phyloP scores from a whole-genome alignment of 1,284 basidiomycete genomes.

The Volvariella surrecta region DNA sequence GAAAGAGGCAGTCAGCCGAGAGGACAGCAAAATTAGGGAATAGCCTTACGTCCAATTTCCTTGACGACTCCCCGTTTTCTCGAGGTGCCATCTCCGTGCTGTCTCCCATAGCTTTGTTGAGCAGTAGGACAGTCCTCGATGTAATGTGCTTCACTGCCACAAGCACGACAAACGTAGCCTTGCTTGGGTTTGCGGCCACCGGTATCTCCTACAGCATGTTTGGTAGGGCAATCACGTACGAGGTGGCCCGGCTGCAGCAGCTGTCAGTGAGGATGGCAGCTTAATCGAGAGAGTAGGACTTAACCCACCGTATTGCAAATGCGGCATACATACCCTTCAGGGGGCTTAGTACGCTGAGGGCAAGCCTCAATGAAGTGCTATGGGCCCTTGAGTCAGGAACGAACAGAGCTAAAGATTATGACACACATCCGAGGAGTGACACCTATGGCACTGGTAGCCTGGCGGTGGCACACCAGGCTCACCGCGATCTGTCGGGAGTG shows the following conservation, averaged over 20 bases:
- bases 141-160: slow-evolving; percentile 76
- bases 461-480: slow-evolving; percentile 52
- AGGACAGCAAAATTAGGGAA: slow-evolving; percentile 9
- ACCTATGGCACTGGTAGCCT: slow-evolving; percentile 72
- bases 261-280: slow-evolving; percentile 1
- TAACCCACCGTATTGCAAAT: slow-evolving; percentile 55
- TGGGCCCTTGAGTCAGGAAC: slow-evolving; percentile 3
- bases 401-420: slow-evolving; percentile 5
- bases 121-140: slow-evolving; percentile 81
- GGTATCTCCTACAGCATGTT: slow-evolving; percentile 65
- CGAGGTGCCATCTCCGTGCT: slow-evolving; percentile 21
- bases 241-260: slow-evolving; percentile 63
- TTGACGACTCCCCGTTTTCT: slow-evolving; percentile 42
- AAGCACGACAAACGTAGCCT: slow-evolving; percentile 84
- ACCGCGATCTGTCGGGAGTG: slow-evolving; percentile 18
- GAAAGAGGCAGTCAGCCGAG: slow-evolving; percentile 6
- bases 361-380: slow-evolving; percentile 76
- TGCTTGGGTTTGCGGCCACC: slow-evolving; percentile 71
- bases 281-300: slow-evolving; percentile 3
- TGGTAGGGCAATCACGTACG: slow-evolving; percentile 80
- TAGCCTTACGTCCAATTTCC: slow-evolving; percentile 66
- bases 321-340: slow-evolving; percentile 81
- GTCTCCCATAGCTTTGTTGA: slow-evolving; percentile 32
- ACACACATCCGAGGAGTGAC: slow-evolving; percentile 64
- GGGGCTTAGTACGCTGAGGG: slow-evolving; percentile 64